Conservation (phyloP, 441 rosid species). For the Cnidoscolus chayamansa region DNA sequence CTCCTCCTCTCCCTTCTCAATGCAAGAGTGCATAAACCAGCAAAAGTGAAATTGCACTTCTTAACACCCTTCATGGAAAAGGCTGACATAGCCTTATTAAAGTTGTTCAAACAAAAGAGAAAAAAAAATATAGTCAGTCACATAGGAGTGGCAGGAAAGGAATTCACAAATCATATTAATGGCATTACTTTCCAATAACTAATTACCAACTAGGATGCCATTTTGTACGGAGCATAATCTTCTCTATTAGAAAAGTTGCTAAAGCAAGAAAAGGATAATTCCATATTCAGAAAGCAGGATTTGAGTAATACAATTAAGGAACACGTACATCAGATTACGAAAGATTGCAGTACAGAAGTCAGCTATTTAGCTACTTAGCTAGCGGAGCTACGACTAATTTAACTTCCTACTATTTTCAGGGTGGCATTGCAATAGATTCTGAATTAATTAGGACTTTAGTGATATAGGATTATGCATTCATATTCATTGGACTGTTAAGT, state of each 20-base stretch:
- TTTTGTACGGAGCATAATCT: not conserved
- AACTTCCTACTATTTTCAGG: not conserved
- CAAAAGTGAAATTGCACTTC: not conserved
- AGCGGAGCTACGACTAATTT: not conserved
- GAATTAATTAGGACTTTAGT: not conserved
- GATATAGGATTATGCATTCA: not conserved
- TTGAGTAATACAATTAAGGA: not conserved
- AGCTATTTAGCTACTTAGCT: not conserved
- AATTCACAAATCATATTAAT: not conserved
- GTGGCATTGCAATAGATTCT: not conserved
- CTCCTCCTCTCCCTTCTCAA: not conserved
- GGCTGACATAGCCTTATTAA: not conserved
- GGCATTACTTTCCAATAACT: not conserved
- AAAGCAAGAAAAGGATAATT: not conserved
- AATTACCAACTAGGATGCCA: not conserved
- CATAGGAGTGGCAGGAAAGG: not conserved
- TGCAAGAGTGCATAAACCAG: not conserved
- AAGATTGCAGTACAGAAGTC: not conserved
- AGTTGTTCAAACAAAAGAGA: not conserved
- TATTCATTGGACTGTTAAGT: not conserved
- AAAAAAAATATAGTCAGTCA: no score
- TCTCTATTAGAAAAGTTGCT: not conserved
- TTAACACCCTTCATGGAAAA: not conserved
- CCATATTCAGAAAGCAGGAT: not conserved
- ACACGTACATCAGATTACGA: not conserved